These are phyloP conservation scores for Scheffersomyces amazonensis DNA, from an alignment of 805 yeast species.

Conservation along the genomic window DNA sequence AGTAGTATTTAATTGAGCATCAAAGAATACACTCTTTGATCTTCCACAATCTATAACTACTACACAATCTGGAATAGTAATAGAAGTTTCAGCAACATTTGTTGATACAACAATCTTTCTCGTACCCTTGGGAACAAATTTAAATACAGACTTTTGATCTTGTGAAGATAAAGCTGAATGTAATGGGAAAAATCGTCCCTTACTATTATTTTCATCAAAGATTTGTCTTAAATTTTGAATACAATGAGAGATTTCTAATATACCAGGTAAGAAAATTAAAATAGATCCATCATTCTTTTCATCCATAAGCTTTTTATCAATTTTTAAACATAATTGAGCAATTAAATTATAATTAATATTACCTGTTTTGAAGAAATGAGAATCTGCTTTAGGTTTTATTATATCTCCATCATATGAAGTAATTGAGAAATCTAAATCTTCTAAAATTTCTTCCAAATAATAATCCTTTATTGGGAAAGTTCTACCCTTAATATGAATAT, in stretches of 20 bases:
- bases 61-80: constrained; percentile 93
- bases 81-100: constrained; percentile 95
- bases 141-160: constrained; percentile 80
- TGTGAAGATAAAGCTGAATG: constrained; percentile 84
- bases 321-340: constrained; percentile 47
- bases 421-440: constrained; percentile 54
- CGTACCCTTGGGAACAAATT: constrained; percentile 44
- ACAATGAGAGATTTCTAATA: constrained; percentile 76
- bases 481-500: constrained; percentile 85
- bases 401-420: constrained; percentile 36
- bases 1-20: constrained; percentile 64
- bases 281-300: constrained; percentile 64
- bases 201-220: constrained; percentile 13
- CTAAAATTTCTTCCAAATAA: constrained; percentile 67
- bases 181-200: constrained; percentile 57
- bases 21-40: constrained; percentile 74
- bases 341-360: constrained; percentile 75
- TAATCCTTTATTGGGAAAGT: constrained; percentile 86
- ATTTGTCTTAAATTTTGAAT: constrained; percentile 34
- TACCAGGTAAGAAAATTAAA: constrained; percentile 85
- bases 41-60: constrained; percentile 88
- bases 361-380: constrained; percentile 63
- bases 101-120: constrained; percentile 88
- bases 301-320: constrained; percentile 46
- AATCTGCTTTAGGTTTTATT: constrained; percentile 59